Base-by-base conservation (phyloP, 441 rosid species). In the Flueggea neowawraea region DNA sequence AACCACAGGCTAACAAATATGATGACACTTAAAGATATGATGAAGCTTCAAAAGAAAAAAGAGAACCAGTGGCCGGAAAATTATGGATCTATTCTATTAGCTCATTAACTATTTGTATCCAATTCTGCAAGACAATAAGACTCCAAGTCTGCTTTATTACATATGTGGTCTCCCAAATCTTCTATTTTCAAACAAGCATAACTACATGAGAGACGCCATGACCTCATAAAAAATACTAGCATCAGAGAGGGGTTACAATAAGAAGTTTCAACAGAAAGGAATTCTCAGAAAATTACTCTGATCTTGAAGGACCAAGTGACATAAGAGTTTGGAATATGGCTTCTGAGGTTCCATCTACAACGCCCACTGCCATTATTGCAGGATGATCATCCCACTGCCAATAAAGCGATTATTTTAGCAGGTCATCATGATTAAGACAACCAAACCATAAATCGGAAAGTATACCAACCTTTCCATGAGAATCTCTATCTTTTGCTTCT, bases 361-460 rank as follows among this genome's bases (percentile, higher is more conserved):
- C 91, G 16, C 99, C 98, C 63, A 91, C 98, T 43, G 97, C 97
- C 99, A 95, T 95, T 78, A 91, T 85, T 62, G 98, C 99, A 63
- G 99, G 98, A 81, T 95, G 96, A 78, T 88, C 98, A 66, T 88
- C 93, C 97, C 99, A 89, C 94, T 89, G 78, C 52, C 39, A 66
- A 63, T 45, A 48, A 61, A 60, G 33, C 31, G 66, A 58, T 12
- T 12, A 52, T 45, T 67, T 10, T 63, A 73, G 49, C 55, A 22
- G 59, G 58, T 52, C 60, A 57, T 17, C 53, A 48, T 36, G 51
- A 44, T 55, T 49, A 44, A 39, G 52, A 73, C 14, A n/a, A 28
- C 32, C 15, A 62, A 68, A 52, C 6, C 33, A n/a, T 44, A 33
- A 63, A 69, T 51, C 53, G 45, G 45, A 36, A 55, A 73, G 28